Conservation (phyloP, 2,329 filamentous ascomycete genomes). For the Penicillium sp. region DNA sequence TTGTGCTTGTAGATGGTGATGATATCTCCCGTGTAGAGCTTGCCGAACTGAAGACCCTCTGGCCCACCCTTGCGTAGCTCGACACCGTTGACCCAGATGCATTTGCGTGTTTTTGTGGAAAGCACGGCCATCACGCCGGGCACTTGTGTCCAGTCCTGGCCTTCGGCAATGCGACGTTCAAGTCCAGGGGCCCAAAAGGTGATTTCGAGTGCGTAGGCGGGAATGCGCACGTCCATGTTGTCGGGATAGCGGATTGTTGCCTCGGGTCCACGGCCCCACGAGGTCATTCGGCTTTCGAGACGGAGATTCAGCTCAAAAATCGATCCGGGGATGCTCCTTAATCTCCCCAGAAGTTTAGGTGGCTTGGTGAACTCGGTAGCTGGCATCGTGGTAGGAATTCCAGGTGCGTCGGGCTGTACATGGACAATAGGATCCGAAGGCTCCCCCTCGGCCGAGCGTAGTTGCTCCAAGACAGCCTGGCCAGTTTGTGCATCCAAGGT, state of each 20-base stretch:
- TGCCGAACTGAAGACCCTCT: constrained; percentile 61
- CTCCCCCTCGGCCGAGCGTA: constrained; percentile 24
- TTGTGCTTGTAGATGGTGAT: constrained; percentile 69
- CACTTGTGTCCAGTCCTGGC: constrained; percentile 59
- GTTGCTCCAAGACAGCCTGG: constrained; percentile 33
- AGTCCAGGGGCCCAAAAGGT: constrained; percentile 72
- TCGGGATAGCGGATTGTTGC: constrained; percentile 71
- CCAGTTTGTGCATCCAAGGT: constrained; percentile 51
- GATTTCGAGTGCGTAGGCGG: constrained; percentile 79
- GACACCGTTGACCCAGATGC: constrained; percentile 77
- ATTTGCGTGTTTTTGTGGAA: constrained; percentile 75
- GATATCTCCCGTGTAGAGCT: constrained; percentile 75
- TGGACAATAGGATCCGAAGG: constrained; percentile 27
- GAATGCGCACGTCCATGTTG: constrained; percentile 69
- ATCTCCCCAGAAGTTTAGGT: constrained; percentile 60
- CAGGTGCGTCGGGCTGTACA: constrained; percentile 19
- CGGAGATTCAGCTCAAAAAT: constrained; percentile 65
- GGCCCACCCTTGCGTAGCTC: constrained; percentile 59
- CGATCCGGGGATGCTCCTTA: constrained; percentile 69
- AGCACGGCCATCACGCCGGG: constrained; percentile 69
- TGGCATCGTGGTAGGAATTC: constrained; percentile 7
- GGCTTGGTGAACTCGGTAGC: constrained; percentile 39
- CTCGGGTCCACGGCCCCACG: constrained; percentile 73
- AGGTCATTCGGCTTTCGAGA: constrained; percentile 68
- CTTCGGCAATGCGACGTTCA: constrained; percentile 60